Base-by-base conservation (phyloP, 2,329 filamentous ascomycete genomes). In the Colletotrichum tropicale region DNA sequence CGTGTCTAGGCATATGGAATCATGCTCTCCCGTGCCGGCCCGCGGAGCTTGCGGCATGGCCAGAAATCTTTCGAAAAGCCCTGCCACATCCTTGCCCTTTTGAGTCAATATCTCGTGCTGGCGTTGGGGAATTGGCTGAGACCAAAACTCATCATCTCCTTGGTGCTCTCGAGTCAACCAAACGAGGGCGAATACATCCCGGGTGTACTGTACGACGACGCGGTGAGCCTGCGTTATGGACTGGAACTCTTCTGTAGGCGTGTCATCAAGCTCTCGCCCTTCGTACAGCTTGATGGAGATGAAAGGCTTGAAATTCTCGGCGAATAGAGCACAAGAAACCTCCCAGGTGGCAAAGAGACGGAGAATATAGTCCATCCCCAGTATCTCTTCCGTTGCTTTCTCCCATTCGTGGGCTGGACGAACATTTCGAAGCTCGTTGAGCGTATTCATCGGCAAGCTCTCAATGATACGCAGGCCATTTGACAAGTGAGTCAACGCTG, bases 391-490 rank as follows among this genome's bases (percentile, higher is more conserved):
- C 4, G 56, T 52, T 6, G 26, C 5, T 16, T 48, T 61, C 28
- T 21, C 18, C 18, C 36, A 34, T 6, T 43, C 30, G 24, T 43
- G 28, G 24, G 48, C 21, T 38, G 60, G 52, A 16, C 30, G 21
- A 12, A 64, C n/a, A 8, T 74, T 43, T 52, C 70, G 32, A 16
- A 74, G 70, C 32, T 60, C 28, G 18, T 76, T 55, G 15, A 76
- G 43, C 64, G 21, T 75, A 38, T 64, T 68, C n/a, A 78, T 75
- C 6, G 82, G 81, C 18, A 82, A 60, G 28, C 79, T 80, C 21
- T 79, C 77, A 75, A 84, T 81, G 36, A 84, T 81, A 21, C 79
- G 79, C n/a, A 82, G 74, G 21, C 82, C 82, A 62, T 82, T 81
- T 2, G 77, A 75, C 30, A 83, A 77, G 67, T 84, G 82, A 5